Base-by-base conservation (phyloP, 192 early-diverging fungal species). In the Radiomyces spectabilis region DNA sequence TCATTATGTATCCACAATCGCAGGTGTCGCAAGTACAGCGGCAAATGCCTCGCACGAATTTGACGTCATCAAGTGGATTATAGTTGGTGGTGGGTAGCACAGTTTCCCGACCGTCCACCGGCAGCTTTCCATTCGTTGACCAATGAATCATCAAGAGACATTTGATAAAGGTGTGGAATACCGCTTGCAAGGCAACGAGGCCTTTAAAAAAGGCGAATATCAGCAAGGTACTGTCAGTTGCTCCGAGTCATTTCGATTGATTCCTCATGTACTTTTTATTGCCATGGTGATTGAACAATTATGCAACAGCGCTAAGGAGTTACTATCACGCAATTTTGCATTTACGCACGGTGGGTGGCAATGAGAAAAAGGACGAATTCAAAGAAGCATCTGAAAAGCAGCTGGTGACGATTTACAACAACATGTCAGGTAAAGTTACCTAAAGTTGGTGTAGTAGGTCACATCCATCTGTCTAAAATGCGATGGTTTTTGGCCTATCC, bases 311-410 rank as follows among this genome's bases (percentile, higher is more conserved):
- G 9, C 32, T 62, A 19, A 33, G 25, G 7, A 35, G 49, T 4
- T 62, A 62, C 27, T 62, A 62, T 33, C 31, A 39, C 6, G 60
- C 60, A 4, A 29, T 62, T 13, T 45, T 62, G n/a, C 52, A 62
- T 40, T 38, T 62, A 2, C 42, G 44, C 12, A 54, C 42, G 1
- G 60, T 62, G n/a, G 60, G 60, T 15, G 60, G 60, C 1, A 25
- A 48, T 12, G 34, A 54, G 32, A 13, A 49, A 15, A 53, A 54
- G 35, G 51, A 54, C 25, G 30, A 41, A 41, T 62, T 38, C 19
- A 41, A 53, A 41, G 27, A 21, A 5, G 22, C 15, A 1, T 47
- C 42, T 15, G 39, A 55, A 29, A 42, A 47, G 21, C 60, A 62
- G 29, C 26, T 62, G 12, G 44, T 62, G 13, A 34, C 41, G 52